Base-by-base conservation (phyloP, 345 rosid genomes). In the Reutealis trisperma region DNA sequence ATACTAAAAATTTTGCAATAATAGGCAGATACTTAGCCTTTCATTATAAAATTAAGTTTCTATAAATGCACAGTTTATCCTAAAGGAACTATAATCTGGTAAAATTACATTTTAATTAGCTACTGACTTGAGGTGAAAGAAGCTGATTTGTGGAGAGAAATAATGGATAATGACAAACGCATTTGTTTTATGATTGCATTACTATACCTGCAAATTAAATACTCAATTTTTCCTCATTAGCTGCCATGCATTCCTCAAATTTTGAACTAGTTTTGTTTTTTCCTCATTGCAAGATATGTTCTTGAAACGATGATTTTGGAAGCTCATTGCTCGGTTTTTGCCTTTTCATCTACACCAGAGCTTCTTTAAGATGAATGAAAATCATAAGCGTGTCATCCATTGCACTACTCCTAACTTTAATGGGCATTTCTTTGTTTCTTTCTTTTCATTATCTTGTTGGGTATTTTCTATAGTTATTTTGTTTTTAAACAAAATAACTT, bases 351-450 rank as follows among this genome's bases (percentile, higher is more conserved):
- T n/a, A n/a, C n/a, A n/a, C n/a, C n/a, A n/a, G n/a, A n/a, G n/a
- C n/a, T 90, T 91, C 87, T 90, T 93, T 73, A 90, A 93, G 88
- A 90, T 93, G 97, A 93, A 89, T 41, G 97, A 89, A 61, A 93
- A 93, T 71, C 88, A 89, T 8, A 97, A 93, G 78, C 93, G 94
- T 69, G 86, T 92, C 47, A 93, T 81, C 16, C 97, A 93, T 63
- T 90, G 94, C 82, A 92, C 98, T 45, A 91, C 98, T 37, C 93
- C 95, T 67, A 92, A 93, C 73, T 92, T 92, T 79, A 92, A 83
- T 73, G 98, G 95, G 94, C 89, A 86, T 57, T 62, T 12, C 21
- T 27, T 55, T 30, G 1, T 3, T 34, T 34, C 41, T 68, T 18
- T 63, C 19, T 14, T 32, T 59, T 49, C 15, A 60, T 11, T 25